phyloP scores from a whole-genome alignment of 2,329 filamentous ascomycete genomes.

The Teratosphaeria pseudoeucalypti region DNA sequence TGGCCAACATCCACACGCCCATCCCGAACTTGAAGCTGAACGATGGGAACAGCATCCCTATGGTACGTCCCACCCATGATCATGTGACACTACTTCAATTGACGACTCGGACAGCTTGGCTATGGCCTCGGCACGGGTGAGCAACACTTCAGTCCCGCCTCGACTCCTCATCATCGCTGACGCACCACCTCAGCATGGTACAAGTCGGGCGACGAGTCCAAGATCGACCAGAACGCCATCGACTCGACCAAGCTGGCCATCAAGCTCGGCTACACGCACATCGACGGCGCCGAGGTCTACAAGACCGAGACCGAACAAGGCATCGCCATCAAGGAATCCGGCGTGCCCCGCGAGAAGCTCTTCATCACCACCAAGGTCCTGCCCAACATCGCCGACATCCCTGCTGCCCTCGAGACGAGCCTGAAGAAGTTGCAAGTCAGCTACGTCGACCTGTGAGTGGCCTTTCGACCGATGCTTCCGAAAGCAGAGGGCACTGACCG shows the following conservation, averaged over 20 bases:
- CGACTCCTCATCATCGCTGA: neutral
- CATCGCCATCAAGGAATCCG: constrained; percentile 33
- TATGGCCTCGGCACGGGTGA: constrained; percentile 41
- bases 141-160: neutral
- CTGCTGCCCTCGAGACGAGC: constrained; percentile 43
- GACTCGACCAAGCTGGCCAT: constrained; percentile 53
- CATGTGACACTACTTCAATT: neutral
- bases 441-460: constrained; percentile 50
- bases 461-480: no score
- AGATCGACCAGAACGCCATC: constrained; percentile 48
- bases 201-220: constrained; percentile 37
- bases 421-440: constrained; percentile 50
- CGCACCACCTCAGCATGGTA: constrained; percentile 58
- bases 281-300: constrained; percentile 62
- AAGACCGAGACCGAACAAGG: constrained; percentile 42
- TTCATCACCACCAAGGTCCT: constrained; percentile 49
- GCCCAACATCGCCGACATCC: constrained; percentile 44
- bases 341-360: constrained; percentile 36
- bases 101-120: constrained; percentile 41
- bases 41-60: constrained; percentile 62
- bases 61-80: constrained; percentile 37
- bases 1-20: constrained; percentile 25
- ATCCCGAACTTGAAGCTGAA: constrained; percentile 59
- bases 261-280: constrained; percentile 57
- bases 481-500: neutral